Evolutionary conservation across 23 red algal genomes (phyloP).

Genomic region (Chondrus crispus): DNA sequence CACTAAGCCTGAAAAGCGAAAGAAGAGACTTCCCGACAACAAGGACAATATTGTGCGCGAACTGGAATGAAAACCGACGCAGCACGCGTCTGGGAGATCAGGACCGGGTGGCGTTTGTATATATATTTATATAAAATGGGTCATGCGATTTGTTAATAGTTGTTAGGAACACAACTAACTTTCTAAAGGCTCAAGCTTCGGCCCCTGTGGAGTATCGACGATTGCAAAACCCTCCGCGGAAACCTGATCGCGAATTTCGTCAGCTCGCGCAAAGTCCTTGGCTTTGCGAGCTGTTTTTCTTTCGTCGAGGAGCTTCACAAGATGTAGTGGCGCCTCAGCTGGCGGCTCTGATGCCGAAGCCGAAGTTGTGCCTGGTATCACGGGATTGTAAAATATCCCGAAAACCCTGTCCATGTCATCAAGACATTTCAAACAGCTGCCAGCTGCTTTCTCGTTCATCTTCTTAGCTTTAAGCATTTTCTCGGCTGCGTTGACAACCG

Average conservation of each 20-base stretch:
- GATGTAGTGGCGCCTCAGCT: background rate
- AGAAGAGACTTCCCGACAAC: background rate
- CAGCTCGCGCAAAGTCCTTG: conserved; percentile 77
- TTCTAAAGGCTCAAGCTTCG: conserved; percentile 56
- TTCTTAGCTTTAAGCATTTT: conserved; percentile 13
- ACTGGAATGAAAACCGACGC: conserved; percentile 27
- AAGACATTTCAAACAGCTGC: conserved; percentile 32
- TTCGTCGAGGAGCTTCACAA: conserved; percentile 48
- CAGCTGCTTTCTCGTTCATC: background rate
- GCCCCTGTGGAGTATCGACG: conserved; percentile 79
- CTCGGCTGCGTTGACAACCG: conserved; percentile 60
- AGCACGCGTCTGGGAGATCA: background rate
- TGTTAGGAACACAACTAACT: background rate
- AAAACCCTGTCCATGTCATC: conserved; percentile 72
- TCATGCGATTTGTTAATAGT: no score
- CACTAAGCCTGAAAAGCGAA: background rate
- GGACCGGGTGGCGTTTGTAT: background rate
- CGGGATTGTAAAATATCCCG: conserved; percentile 85
- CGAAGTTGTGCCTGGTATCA: background rate
- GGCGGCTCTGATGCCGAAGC: background rate
- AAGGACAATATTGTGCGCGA: conserved; percentile 64
- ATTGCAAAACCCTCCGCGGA: conserved; percentile 64
- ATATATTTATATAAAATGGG: background rate
- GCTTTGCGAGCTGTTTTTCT: conserved; percentile 57
- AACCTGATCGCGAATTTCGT: conserved; percentile 76